Evolutionary conservation across 2,329 filamentous ascomycete genomes (phyloP).

Genomic region (Colletotrichum karsti): DNA sequence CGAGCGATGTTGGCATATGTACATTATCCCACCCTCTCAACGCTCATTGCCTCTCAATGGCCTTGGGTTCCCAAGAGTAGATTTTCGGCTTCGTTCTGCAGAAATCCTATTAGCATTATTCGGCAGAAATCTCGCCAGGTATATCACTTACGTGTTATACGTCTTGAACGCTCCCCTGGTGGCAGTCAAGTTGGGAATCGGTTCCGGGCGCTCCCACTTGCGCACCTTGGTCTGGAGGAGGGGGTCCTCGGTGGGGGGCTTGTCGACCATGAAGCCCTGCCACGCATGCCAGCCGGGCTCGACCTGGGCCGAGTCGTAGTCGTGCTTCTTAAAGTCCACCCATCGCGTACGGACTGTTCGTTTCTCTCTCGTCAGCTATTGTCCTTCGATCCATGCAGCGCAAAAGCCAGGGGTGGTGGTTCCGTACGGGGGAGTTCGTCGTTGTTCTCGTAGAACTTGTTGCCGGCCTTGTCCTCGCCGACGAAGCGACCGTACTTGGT

Average conservation of each 20-base stretch:
- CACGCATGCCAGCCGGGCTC: conserved; percentile 98
- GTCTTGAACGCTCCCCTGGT: conserved; percentile 86
- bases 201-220: conserved; percentile 77
- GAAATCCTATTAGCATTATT: conserved; percentile 22
- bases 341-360: conserved; percentile 87
- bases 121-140: conserved; percentile 41
- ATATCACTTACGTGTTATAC: conserved; percentile 91
- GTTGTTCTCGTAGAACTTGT: conserved; percentile 97
- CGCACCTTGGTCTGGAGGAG: conserved; percentile 73
- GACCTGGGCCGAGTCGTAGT: conserved; percentile 84
- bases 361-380: conserved; percentile 16
- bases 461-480: conserved; percentile 88
- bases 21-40: conserved; percentile 7
- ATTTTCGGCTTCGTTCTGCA: conserved; percentile 63
- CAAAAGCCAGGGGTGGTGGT: conserved; percentile 3
- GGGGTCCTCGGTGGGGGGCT: conserved; percentile 81
- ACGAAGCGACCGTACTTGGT: conserved; percentile 93
- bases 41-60: conserved; percentile 33
- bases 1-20: conserved; percentile 22
- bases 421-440: conserved; percentile 88
- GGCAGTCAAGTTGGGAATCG: conserved; percentile 79
- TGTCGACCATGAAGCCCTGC: conserved; percentile 94
- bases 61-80: conserved; percentile 58
- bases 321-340: conserved; percentile 94
- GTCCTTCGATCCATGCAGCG: background rate